Conservation (phyloP, 257 asterid species). For the Nicotiana benthamiana region DNA sequence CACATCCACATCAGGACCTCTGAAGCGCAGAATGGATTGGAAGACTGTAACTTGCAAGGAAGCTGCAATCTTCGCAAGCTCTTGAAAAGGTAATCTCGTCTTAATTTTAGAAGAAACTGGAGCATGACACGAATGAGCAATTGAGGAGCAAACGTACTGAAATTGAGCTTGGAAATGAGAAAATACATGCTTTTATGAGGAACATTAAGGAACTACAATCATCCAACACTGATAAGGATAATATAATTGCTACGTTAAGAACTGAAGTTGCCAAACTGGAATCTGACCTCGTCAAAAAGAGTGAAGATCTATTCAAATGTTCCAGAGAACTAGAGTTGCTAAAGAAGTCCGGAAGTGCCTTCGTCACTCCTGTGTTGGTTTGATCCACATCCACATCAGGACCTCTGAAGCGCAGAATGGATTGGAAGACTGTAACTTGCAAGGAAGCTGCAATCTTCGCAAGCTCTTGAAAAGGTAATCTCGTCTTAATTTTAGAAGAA, state of each 20-base stretch:
- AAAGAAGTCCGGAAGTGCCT: constrained; percentile 30
- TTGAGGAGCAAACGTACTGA: constrained; percentile 38
- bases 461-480: constrained; percentile 36
- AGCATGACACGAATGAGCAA: constrained; percentile 35
- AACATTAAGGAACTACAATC: constrained; percentile 43
- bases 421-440: constrained; percentile 13
- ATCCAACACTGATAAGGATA: constrained; percentile 27
- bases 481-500: not conserved
- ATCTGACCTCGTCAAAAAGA: constrained; percentile 38
- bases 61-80: no score
- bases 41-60: constrained; percentile 24
- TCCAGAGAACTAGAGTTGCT: constrained; percentile 36
- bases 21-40: constrained; percentile 9
- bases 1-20: constrained; percentile 13
- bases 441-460: constrained; percentile 30
- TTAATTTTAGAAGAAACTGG: no score
- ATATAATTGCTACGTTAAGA: constrained; percentile 28
- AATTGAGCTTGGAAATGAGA: constrained; percentile 47
- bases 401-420: constrained; percentile 8
- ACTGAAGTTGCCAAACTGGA: constrained; percentile 33
- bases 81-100: no score
- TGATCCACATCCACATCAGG: constrained; percentile 25
- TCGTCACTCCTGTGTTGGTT: constrained; percentile 33
- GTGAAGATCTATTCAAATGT: constrained; percentile 42
- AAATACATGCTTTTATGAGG: constrained; percentile 29